A percentile compares a stretch with the other conserved stretches of the same genome.
These are phyloP conservation scores for Geotrichum aggregatum DNA, from an alignment of 1,139 yeast genomes.

Conservation along the genomic window DNA sequence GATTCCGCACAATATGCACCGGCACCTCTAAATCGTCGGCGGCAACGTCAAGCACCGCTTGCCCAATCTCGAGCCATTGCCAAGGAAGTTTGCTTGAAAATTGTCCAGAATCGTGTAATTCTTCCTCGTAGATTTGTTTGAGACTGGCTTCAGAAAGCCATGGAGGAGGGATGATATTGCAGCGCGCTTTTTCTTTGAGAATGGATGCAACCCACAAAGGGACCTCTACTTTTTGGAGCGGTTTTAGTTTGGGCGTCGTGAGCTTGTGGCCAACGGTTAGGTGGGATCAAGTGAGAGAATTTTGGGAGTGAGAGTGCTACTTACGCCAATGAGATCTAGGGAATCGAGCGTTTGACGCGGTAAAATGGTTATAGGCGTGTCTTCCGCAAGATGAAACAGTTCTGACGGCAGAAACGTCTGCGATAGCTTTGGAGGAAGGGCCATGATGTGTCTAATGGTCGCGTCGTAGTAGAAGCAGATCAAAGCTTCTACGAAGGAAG, in stretches of 20 bases:
- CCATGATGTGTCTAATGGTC: constrained; percentile 45
- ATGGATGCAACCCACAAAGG: constrained; percentile 88
- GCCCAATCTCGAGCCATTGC: constrained; percentile 82
- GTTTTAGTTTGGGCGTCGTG: constrained; percentile 51
- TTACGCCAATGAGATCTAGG: constrained; percentile 58
- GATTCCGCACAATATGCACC: constrained; percentile 57
- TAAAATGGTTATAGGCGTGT: constrained; percentile 62
- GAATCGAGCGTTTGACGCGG: constrained; percentile 71
- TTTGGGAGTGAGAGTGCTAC: constrained; percentile 31
- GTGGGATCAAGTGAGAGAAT: too few species aligned
- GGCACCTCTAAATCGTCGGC: constrained; percentile 72
- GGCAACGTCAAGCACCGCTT: constrained; percentile 60
- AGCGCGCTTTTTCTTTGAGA: constrained; percentile 76
- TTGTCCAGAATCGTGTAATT: constrained; percentile 50
- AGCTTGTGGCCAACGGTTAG: too few species aligned
- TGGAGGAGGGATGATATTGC: constrained; percentile 78
- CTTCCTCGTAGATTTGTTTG: constrained; percentile 62
- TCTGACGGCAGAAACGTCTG: constrained; percentile 70
- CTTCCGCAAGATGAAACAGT: constrained; percentile 79
- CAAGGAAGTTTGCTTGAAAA: constrained; percentile 69
- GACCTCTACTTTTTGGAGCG: constrained; percentile 65
- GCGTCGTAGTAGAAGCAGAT: too few species aligned
- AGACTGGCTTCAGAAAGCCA: constrained; percentile 71
- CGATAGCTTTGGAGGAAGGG: constrained; percentile 56
- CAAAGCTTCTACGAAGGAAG: too few species aligned